Evolutionary conservation across 768 basidiomycete genomes (phyloP).

Genomic region (Sarcomyxa edulis): DNA sequence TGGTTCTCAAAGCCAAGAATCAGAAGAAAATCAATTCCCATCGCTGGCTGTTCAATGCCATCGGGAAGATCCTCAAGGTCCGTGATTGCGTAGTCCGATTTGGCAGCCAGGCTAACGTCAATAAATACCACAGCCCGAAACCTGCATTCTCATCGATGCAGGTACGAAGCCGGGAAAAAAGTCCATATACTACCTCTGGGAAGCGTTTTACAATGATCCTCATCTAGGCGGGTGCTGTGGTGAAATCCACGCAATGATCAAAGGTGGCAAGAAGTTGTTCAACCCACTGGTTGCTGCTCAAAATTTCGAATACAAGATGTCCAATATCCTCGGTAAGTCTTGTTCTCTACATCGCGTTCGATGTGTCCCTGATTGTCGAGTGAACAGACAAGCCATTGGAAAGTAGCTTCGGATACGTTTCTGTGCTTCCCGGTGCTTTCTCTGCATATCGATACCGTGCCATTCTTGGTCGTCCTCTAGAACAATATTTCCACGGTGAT

Average conservation of each 20-base stretch:
- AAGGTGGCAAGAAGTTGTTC: slow-evolving; percentile 84
- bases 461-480: slow-evolving; percentile 81
- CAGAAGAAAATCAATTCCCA: slow-evolving; percentile 95
- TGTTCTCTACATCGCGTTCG: too few relatives aligned
- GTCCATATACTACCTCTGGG: slow-evolving; percentile 93
- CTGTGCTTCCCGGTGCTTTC: slow-evolving; percentile 94
- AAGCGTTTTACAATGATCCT: slow-evolving; percentile 77
- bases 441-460: slow-evolving; percentile 93
- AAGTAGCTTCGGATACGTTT: slow-evolving; percentile 92
- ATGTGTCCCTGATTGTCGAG: too few relatives aligned
- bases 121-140: neutral
- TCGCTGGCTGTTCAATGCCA: slow-evolving; percentile 93
- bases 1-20: slow-evolving; percentile 89
- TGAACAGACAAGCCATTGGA: slow-evolving; percentile 95
- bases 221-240: slow-evolving; percentile 82
- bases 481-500: slow-evolving; percentile 85
- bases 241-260: slow-evolving; percentile 95
- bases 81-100: slow-evolving; percentile 15
- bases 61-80: slow-evolving; percentile 74
- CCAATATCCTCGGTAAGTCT: slow-evolving; percentile 74
- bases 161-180: slow-evolving; percentile 96
- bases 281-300: slow-evolving; percentile 95
- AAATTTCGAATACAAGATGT: slow-evolving; percentile 98
- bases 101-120: too few relatives aligned
- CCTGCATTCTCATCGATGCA: slow-evolving; percentile 85